Conservation (phyloP, 2,329 filamentous ascomycete species). For the Alternaria atra region DNA sequence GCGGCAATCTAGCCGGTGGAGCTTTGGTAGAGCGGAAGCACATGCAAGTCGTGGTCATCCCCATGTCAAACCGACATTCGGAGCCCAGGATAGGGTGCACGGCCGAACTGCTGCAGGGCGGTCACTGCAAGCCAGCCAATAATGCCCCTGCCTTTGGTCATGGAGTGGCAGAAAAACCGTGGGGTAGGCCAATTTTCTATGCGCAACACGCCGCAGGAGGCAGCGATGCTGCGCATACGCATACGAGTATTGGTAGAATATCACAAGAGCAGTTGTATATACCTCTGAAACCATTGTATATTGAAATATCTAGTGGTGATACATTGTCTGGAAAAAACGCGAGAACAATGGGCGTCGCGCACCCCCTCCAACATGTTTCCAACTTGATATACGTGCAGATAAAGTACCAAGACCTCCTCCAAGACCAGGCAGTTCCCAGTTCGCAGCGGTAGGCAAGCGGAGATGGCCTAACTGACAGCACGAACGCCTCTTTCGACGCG, state of each 20-base stretch:
- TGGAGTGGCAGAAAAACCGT: constrained; percentile 47
- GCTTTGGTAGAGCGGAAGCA: constrained; percentile 37
- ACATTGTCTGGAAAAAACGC: constrained; percentile 1
- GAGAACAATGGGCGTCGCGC: constrained; percentile 32
- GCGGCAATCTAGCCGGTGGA: constrained; percentile 45
- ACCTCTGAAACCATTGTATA: too few species aligned
- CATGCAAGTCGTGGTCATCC: constrained; percentile 37
- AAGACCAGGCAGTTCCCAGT: constrained; percentile 29
- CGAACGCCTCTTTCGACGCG: constrained; percentile 34
- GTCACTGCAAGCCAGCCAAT: constrained; percentile 38
- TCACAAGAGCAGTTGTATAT: not conserved
- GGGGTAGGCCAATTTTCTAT: constrained; percentile 48
- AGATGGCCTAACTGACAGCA: constrained; percentile 29
- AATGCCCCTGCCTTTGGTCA: constrained; percentile 33
- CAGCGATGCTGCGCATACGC: constrained; percentile 29
- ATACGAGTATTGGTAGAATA: constrained; percentile 19
- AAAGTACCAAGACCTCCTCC: constrained; percentile 30
- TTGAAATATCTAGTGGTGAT: too few species aligned
- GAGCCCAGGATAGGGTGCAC: constrained; percentile 34
- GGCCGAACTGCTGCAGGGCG: constrained; percentile 26
- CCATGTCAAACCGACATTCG: constrained; percentile 43
- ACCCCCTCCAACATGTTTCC: constrained; percentile 22
- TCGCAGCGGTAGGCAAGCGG: constrained; percentile 27
- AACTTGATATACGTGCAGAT: constrained; percentile 23
- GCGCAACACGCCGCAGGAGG: constrained; percentile 31